A percentile compares a stretch with the other conserved stretches of the same genome.
These are phyloP conservation scores for Gossypioides kirkii DNA, from an alignment of 345 rosid genomes.

Conservation along the genomic window DNA sequence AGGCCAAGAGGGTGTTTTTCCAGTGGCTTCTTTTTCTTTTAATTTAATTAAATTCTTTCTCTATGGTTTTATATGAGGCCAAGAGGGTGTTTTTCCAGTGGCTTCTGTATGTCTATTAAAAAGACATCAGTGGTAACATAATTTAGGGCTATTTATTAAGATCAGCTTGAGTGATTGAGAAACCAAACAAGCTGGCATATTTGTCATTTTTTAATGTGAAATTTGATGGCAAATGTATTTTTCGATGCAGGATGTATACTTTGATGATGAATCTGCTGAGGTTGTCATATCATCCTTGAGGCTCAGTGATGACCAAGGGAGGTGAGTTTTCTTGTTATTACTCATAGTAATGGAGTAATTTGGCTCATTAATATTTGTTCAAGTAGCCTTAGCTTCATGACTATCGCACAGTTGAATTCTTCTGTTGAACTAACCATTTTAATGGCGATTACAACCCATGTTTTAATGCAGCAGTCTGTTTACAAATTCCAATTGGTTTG, in stretches of 20 bases:
- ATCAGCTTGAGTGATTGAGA: background rate
- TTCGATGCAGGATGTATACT: constrained; percentile 75
- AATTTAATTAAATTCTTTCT: background rate
- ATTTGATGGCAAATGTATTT: constrained; percentile 1
- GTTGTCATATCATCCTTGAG: constrained; percentile 91
- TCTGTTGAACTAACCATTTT: background rate
- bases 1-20: background rate
- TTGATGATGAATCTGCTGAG: constrained; percentile 92
- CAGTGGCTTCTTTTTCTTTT: constrained; percentile 11
- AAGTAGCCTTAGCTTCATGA: constrained; percentile 2
- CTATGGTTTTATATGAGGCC: background rate
- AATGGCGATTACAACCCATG: background rate
- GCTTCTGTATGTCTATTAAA: background rate
- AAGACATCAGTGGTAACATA: background rate
- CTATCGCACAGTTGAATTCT: background rate
- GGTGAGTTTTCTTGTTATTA: constrained; percentile 38
- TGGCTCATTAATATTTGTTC: background rate
- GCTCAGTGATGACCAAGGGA: constrained; percentile 94
- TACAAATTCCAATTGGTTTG: constrained; percentile 97
- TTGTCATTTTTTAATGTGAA: constrained; percentile 1
- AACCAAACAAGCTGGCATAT: background rate
- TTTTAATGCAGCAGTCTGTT: constrained; percentile 57
- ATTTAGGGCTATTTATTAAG: background rate
- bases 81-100: background rate
- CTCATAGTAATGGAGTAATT: background rate